phyloP scores from a whole-genome alignment of 1,284 basidiomycete species.

The Phellopilus nigrolimitatus region DNA sequence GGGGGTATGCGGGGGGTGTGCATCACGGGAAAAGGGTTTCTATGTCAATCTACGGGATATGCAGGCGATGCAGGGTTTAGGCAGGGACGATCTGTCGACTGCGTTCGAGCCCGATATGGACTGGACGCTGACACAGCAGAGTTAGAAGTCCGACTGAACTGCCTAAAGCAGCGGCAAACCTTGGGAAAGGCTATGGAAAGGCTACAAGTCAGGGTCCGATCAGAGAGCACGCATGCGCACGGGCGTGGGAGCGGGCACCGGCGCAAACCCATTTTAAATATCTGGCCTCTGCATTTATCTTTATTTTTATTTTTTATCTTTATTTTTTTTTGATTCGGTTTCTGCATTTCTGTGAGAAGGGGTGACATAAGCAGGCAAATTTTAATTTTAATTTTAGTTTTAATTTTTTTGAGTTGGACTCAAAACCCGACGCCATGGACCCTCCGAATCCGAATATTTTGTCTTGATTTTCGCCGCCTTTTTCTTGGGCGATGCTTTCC shows the following conservation, averaged over 20 bases:
- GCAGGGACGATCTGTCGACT: too few species aligned
- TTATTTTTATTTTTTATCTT: not conserved
- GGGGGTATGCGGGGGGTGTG: too few species aligned
- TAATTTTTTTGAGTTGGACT: too few species aligned
- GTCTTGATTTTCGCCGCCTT: slow-evolving; percentile 11
- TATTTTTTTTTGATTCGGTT: not conserved
- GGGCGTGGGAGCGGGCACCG: not conserved
- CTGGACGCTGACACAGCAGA: not conserved
- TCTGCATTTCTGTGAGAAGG: not conserved
- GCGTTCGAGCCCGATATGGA: too few species aligned
- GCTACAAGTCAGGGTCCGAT: slow-evolving; percentile 5
- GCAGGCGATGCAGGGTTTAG: too few species aligned
- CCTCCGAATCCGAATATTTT: slow-evolving; percentile 9
- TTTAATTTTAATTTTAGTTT: too few species aligned
- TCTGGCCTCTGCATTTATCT: not conserved
- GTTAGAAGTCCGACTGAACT: not conserved
- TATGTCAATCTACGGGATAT: too few species aligned
- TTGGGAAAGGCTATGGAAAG: slow-evolving; percentile 21
- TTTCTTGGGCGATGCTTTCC: slow-evolving; percentile 15
- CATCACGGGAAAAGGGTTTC: too few species aligned
- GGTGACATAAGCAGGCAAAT: too few species aligned
- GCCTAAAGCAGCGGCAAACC: not conserved
- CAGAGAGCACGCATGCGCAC: not conserved
- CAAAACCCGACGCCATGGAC: too few species aligned
- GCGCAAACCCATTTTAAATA: too few species aligned